Percentiles rank a stretch among this genome's conserved stretches.
phyloP scores from a whole-genome alignment of 768 basidiomycete species.

The Mycena metata region DNA sequence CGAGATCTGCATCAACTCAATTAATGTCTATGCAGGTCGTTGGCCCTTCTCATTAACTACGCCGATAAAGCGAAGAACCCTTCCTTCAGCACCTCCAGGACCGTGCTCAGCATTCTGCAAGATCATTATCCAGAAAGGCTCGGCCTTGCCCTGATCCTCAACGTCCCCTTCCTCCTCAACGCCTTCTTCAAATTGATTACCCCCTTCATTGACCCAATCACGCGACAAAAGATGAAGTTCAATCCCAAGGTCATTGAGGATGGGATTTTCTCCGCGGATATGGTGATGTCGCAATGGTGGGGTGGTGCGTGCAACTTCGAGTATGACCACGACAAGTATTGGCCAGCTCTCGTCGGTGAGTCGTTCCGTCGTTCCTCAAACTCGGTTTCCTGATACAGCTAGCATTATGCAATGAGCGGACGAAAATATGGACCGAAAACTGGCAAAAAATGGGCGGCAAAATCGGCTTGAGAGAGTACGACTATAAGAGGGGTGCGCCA shows the following conservation, averaged over 20 bases:
- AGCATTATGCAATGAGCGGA: slow-evolving; percentile 63
- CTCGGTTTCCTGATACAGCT: not conserved
- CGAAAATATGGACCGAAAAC: slow-evolving; percentile 62
- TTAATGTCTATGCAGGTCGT: slow-evolving; percentile 57
- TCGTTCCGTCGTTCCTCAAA: not conserved
- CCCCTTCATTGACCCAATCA: slow-evolving; percentile 88
- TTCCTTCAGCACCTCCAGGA: slow-evolving; percentile 55
- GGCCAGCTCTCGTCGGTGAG: slow-evolving; percentile 69
- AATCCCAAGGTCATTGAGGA: slow-evolving; percentile 78
- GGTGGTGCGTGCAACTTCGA: slow-evolving; percentile 75
- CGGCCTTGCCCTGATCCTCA: slow-evolving; percentile 78
- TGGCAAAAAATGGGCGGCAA: slow-evolving; percentile 80
- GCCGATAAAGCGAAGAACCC: slow-evolving; percentile 77
- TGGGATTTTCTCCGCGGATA: slow-evolving; percentile 75
- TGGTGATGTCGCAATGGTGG: slow-evolving; percentile 81
- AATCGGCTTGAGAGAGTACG: slow-evolving; percentile 85
- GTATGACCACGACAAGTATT: slow-evolving; percentile 83
- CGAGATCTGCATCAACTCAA: not conserved
- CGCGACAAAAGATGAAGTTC: slow-evolving; percentile 80
- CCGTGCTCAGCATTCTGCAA: slow-evolving; percentile 77
- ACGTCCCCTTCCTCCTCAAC: slow-evolving; percentile 84
- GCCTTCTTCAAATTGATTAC: slow-evolving; percentile 83
- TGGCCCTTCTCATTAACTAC: slow-evolving; percentile 83
- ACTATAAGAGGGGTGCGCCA: slow-evolving; percentile 65
- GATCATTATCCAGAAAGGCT: slow-evolving; percentile 91